These are phyloP conservation scores for Cavenderia fasciculata DNA, from an alignment of 78 protist genomes.

Conservation along the genomic window DNA sequence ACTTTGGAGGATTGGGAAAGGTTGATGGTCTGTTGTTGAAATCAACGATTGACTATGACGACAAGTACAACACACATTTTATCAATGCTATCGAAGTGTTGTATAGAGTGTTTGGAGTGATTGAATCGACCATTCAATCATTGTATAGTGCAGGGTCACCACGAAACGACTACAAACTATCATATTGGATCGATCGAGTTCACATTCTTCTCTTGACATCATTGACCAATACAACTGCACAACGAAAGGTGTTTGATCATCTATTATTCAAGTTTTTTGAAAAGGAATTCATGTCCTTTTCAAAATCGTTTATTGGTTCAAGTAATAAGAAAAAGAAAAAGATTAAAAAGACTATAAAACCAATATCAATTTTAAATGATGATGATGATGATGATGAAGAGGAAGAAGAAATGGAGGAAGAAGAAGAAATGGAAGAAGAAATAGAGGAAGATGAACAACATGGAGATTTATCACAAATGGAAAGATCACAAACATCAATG, in stretches of 20 bases:
- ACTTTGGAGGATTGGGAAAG: too few relatives aligned
- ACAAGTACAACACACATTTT: background rate
- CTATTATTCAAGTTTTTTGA: slow-evolving; percentile 58
- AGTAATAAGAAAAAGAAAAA: background rate
- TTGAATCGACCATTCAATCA: too few relatives aligned
- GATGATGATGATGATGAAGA: slow-evolving; percentile 33
- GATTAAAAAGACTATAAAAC: background rate
- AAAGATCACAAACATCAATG: too few relatives aligned
- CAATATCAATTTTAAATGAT: too few relatives aligned
- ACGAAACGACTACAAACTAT: background rate
- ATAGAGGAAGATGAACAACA: too few relatives aligned
- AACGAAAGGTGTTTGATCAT: slow-evolving; percentile 15
- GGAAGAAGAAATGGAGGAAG: background rate
- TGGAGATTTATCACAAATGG: too few relatives aligned
- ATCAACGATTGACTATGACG: background rate
- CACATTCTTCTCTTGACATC: slow-evolving; percentile 26
- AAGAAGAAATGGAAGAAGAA: too few relatives aligned
- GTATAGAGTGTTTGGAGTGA: background rate
- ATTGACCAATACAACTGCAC: background rate
- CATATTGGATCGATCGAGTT: slow-evolving; percentile 14
- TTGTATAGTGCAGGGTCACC: too few relatives aligned
- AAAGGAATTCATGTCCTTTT: slow-evolving; percentile 53
- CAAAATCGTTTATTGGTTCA: slow-evolving; percentile 23
- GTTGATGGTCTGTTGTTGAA: too few relatives aligned
- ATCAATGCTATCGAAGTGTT: background rate